Conservation (phyloP, 306 rosid genomes). For the Arachis hypogaea region DNA sequence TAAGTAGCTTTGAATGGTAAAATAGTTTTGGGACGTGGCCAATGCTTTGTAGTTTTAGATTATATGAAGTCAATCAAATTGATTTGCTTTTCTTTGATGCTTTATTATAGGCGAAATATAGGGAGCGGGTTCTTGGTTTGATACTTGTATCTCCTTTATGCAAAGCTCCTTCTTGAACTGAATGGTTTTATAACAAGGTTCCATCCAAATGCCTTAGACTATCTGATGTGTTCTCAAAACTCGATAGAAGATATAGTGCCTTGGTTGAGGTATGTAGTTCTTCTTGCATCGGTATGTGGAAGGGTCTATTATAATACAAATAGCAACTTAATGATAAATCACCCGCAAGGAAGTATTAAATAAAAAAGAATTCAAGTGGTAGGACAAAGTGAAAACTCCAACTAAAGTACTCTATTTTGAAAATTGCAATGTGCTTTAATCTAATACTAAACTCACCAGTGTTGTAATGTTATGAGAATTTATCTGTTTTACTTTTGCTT, state of each 20-base stretch:
- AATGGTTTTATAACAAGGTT: no score
- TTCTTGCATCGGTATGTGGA: neutral
- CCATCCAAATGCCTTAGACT: neutral
- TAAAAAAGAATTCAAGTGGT: constrained; percentile 12
- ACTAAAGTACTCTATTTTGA: neutral
- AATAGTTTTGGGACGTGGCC: neutral
- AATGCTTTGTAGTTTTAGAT: constrained; percentile 3
- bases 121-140: no score
- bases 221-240: constrained; percentile 42
- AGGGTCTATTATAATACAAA: neutral
- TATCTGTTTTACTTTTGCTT: constrained; percentile 7
- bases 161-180: no score
- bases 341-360: constrained; percentile 5
- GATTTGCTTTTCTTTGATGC: constrained; percentile 32
- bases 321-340: neutral
- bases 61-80: constrained; percentile 2
- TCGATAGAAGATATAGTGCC: constrained; percentile 81
- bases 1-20: constrained; percentile 4
- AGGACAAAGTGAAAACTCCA: constrained; percentile 13
- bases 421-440: neutral
- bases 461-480: neutral
- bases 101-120: constrained; percentile 41
- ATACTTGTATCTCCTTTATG: no score
- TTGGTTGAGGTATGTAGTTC: constrained; percentile 73
- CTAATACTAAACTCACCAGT: neutral